These are phyloP conservation scores for Cystobasidium pallidum DNA, from an alignment of 1,284 basidiomycete species.

Conservation along the genomic window DNA sequence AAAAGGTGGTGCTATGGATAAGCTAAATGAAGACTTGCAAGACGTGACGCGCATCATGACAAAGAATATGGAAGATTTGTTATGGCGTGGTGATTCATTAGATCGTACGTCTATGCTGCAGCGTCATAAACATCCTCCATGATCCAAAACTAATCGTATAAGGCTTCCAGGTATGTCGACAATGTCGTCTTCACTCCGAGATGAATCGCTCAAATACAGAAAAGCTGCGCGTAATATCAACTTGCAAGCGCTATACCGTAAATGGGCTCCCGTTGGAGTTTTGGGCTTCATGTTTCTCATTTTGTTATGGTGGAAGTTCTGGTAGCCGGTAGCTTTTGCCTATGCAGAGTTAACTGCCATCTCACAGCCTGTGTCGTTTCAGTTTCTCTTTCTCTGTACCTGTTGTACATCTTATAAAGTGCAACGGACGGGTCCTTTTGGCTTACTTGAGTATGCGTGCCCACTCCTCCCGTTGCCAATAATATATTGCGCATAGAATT, in stretches of 20 bases:
- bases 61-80: conserved; percentile 99
- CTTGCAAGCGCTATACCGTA: conserved; percentile 85
- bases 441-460: background rate
- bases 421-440: background rate
- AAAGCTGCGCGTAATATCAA: conserved; percentile 96
- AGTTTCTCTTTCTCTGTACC: background rate
- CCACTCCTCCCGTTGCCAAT: too few species aligned
- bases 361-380: background rate
- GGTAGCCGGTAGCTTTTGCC: conserved; percentile 23
- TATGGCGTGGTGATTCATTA: conserved; percentile 95
- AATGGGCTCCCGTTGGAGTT: conserved; percentile 89
- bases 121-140: conserved; percentile 34
- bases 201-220: conserved; percentile 96
- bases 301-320: conserved; percentile 89
- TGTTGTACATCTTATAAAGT: background rate
- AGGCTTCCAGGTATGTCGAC: conserved; percentile 82
- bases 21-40: conserved; percentile 91
- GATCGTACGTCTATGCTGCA: conserved; percentile 69
- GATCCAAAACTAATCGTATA: background rate
- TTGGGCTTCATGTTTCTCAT: conserved; percentile 79
- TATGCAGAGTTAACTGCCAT: too few species aligned
- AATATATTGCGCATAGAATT: too few species aligned
- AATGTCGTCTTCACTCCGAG: conserved; percentile 92
- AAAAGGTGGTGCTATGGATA: conserved; percentile 65
- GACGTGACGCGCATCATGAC: conserved; percentile 97